Evolutionary conservation across 225 moss, liverwort and hornwort species (phyloP).

Genomic region (Physcomitrium patens): DNA sequence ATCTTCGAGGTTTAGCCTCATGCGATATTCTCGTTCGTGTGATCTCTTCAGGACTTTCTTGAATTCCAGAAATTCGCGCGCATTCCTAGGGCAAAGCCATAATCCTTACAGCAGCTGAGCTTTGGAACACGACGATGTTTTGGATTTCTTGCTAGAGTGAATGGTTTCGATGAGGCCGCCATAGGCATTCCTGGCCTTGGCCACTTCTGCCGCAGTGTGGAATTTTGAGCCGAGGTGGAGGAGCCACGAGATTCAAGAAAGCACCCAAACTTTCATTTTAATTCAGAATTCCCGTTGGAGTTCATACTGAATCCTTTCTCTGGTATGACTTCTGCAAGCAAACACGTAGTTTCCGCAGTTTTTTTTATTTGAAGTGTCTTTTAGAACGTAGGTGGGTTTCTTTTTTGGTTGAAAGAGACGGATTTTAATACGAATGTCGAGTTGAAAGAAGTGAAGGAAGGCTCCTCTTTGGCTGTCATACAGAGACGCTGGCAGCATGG

Average conservation of each 20-base stretch:
- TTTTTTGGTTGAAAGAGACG: background rate
- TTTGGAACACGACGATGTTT: background rate
- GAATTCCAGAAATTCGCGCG: conserved; percentile 27
- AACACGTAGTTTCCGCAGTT: background rate
- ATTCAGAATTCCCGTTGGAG: background rate
- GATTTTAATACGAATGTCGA: conserved; percentile 11
- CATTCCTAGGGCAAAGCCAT: no score
- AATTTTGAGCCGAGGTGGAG: background rate
- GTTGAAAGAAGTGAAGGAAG: conserved; percentile 26
- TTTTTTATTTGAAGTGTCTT: background rate
- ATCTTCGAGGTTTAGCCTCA: background rate
- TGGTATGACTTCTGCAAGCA: background rate
- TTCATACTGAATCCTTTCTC: background rate
- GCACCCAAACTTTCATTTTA: background rate
- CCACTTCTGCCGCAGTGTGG: conserved; percentile 3
- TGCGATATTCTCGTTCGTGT: no score
- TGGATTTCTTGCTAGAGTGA: background rate
- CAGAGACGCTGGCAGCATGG: background rate
- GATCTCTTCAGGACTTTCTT: background rate
- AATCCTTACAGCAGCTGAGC: no score
- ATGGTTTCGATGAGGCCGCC: conserved; percentile 30
- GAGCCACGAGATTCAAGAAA: conserved; percentile 14
- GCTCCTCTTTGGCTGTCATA: background rate
- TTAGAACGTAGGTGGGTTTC: background rate
- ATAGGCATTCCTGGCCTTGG: conserved; percentile 34